Evolutionary conservation across 2,329 filamentous ascomycete species (phyloP), one percentile per base, ranked within the genome.

Genomic region (Hypomyces perniciosus): DNA sequence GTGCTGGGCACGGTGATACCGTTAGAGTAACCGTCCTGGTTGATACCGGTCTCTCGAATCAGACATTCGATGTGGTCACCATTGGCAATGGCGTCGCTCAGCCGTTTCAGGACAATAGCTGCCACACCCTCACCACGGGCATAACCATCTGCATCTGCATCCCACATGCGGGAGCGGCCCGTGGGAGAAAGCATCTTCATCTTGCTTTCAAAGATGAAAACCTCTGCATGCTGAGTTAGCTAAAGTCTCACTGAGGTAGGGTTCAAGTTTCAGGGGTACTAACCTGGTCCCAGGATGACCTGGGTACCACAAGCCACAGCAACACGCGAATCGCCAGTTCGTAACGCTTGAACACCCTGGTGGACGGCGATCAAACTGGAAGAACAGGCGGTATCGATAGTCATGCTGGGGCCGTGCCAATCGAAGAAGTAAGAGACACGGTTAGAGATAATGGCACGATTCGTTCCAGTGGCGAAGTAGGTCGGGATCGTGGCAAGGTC

Each of bases 381-480:
- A 0, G 75, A 78, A 52, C 77, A 80, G 0, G 72, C 77, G 0
- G 77, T 79, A 48, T 79, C 74, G 2, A 79, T 65, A 1, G 74
- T 76, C 56, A 77, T 63, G 6, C 69, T 72, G 0, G 76, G 71
- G 0, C 76, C 75, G 6, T 58, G 57, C 50, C 76, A 68, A 56
- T 78, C 67, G 53, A 72, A 76, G 45, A 70, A 72, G 57, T 77
- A 75, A 1, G 71, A 75, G 12, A 78, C 57, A 10, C 74, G 65
- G 55, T 76, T 77, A 0, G 72, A 64, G 8, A 73, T 46, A 35
- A 75, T 71, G 2, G 66, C 66, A 4, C 65, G 61, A 1, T 67
- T 67, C n/a, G 67, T 70, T 54, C 73, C 73, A 0, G 72, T 74
- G 12, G 70, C 67, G 41, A 65, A 64, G 56, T 74, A 73, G 53